Evolutionary conservation across 176 grass and related monocot genomes (phyloP).

Genomic region (Triticum urartu): DNA sequence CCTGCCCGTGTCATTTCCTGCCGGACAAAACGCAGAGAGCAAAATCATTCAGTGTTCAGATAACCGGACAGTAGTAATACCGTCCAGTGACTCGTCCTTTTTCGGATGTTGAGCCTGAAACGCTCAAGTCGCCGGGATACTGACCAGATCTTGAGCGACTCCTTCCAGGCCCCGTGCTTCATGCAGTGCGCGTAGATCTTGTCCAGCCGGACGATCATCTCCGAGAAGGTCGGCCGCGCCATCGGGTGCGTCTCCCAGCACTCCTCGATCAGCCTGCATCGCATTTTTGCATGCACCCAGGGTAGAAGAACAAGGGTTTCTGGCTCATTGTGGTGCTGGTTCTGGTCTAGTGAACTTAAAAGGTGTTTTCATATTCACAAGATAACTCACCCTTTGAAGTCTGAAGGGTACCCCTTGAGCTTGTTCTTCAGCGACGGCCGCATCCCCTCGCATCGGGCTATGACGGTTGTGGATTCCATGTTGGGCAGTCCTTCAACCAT

Average conservation of each 20-base stretch:
- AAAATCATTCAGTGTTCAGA: neutral
- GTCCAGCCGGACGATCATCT: conserved; percentile 87
- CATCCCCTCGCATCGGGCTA: conserved; percentile 56
- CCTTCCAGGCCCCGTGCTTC: conserved; percentile 86
- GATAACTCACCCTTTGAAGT: conserved; percentile 79
- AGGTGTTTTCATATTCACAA: neutral
- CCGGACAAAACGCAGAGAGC: conserved; percentile 20
- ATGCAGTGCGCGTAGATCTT: conserved; percentile 64
- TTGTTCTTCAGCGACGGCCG: conserved; percentile 76
- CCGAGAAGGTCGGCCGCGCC: conserved; percentile 79
- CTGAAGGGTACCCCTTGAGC: conserved; percentile 70
- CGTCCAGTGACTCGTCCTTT: conserved; percentile 9
- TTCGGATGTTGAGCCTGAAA: conserved; percentile 22
- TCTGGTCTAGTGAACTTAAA: neutral
- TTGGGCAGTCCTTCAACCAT: conserved; percentile 40
- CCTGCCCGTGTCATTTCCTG: conserved; percentile 47
- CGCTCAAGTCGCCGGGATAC: conserved; percentile 26
- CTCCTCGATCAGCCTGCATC: conserved; percentile 82
- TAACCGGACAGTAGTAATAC: neutral
- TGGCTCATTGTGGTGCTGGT: neutral
- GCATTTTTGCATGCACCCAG: neutral
- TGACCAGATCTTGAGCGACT: conserved; percentile 90
- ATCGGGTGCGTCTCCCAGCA: conserved; percentile 67
- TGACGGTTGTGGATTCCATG: neutral
- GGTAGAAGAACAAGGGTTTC: conserved; percentile 4